Percentiles rank a stretch among this genome's conserved stretches.
Conservation (phyloP, 441 rosid species). For the Brassica hybrid region DNA sequence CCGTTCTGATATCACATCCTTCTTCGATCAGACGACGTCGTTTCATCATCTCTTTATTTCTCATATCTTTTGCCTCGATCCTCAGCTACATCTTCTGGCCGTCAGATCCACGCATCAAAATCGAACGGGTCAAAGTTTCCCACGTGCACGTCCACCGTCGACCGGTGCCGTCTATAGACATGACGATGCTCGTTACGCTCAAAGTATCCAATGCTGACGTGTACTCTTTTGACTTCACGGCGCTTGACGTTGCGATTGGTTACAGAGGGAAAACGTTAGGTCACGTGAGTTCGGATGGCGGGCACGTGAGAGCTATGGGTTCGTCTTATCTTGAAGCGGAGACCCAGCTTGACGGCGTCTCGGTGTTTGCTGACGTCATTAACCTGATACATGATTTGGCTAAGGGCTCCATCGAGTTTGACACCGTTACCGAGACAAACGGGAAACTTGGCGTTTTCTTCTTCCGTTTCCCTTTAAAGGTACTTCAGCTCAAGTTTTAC, state of each 20-base stretch:
- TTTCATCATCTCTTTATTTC: conserved; percentile 39
- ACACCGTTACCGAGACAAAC: conserved; percentile 56
- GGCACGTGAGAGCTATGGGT: conserved; percentile 59
- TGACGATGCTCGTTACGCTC: conserved; percentile 55
- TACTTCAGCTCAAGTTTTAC: conserved; percentile 33
- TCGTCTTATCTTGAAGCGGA: conserved; percentile 56
- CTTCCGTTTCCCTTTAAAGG: conserved; percentile 56
- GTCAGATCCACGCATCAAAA: conserved; percentile 55
- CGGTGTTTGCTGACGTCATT: conserved; percentile 54
- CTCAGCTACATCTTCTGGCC: conserved; percentile 59
- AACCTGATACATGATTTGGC: conserved; percentile 62
- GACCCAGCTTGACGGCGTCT: conserved; percentile 53
- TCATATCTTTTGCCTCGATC: conserved; percentile 43
- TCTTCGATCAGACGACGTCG: conserved; percentile 25
- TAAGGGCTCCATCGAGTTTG: conserved; percentile 57
- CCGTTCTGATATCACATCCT: conserved; percentile 36
- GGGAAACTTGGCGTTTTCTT: conserved; percentile 58
- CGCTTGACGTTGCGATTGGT: conserved; percentile 52
- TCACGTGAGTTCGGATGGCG: conserved; percentile 55
- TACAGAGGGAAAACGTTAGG: conserved; percentile 63
- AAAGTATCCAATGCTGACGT: conserved; percentile 61
- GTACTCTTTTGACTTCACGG: conserved; percentile 57
- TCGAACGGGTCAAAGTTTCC: conserved; percentile 50
- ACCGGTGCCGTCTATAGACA: conserved; percentile 51
- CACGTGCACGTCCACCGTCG: conserved; percentile 48